These are phyloP conservation scores for Penicillium pulvis DNA, from an alignment of 495 filamentous ascomycete species.

Conservation along the genomic window DNA sequence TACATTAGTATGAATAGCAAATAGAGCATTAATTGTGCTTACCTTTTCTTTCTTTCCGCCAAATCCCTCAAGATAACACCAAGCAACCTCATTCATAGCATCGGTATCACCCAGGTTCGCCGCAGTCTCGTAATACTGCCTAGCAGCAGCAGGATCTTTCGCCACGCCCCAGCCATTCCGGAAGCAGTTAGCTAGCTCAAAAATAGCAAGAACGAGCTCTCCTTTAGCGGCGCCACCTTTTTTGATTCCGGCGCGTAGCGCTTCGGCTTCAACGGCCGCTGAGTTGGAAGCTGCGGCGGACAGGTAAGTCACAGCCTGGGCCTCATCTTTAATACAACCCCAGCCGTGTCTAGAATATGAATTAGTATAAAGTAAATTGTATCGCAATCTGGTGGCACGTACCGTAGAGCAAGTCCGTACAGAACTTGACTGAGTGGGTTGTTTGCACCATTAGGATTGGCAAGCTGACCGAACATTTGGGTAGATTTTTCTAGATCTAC, in stretches of 20 bases:
- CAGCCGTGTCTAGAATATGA: slow-evolving; percentile 75
- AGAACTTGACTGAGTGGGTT: slow-evolving; percentile 95
- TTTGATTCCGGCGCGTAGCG: slow-evolving; percentile 81
- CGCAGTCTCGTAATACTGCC: slow-evolving; percentile 94
- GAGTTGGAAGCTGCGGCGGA: slow-evolving; percentile 89
- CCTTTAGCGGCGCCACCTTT: slow-evolving; percentile 95
- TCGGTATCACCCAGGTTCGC: slow-evolving; percentile 95
- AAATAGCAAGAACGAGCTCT: slow-evolving; percentile 96
- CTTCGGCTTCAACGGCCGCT: slow-evolving; percentile 79
- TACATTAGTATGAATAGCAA: slow-evolving; percentile 16
- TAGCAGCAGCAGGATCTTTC: slow-evolving; percentile 86
- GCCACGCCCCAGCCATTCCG: slow-evolving; percentile 93
- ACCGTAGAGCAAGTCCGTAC: slow-evolving; percentile 92
- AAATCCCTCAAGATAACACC: slow-evolving; percentile 95
- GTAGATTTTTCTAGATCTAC: slow-evolving; percentile 71
- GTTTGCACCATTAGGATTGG: slow-evolving; percentile 81
- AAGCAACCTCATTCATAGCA: slow-evolving; percentile 95
- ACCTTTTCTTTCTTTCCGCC: slow-evolving; percentile 98
- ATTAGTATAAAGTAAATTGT: slow-evolving; percentile 7
- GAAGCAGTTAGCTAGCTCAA: slow-evolving; percentile 91
- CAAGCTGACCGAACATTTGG: slow-evolving; percentile 81
- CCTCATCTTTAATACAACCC: slow-evolving; percentile 75
- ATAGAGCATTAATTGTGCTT: slow-evolving; percentile 42
- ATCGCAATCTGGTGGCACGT: slow-evolving; percentile 5
- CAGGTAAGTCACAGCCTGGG: slow-evolving; percentile 77